Percentiles rank a stretch among this genome's conserved stretches.
phyloP scores from a whole-genome alignment of 768 basidiomycete genomes.

The Amylocystis lapponica region DNA sequence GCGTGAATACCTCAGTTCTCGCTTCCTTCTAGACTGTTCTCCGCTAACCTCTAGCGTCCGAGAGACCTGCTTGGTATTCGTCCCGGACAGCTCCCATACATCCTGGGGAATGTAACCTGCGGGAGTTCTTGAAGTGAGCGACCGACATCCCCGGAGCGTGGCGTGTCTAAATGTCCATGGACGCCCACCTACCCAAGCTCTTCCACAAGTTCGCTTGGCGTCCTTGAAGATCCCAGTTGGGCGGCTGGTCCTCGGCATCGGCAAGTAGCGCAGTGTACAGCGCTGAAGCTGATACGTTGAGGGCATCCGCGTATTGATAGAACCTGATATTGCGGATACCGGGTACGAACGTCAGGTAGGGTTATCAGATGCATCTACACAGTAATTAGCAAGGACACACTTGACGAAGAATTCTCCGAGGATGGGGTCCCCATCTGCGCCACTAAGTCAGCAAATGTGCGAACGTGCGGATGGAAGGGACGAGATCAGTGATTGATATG shows the following conservation, averaged over 20 bases:
- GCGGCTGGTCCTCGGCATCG: slow-evolving; percentile 51
- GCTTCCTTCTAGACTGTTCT: background rate
- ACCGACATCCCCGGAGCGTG: slow-evolving; percentile 19
- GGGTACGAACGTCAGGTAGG: background rate
- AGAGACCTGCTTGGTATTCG: slow-evolving; percentile 58
- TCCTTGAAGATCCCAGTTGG: slow-evolving; percentile 60
- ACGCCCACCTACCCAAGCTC: slow-evolving; percentile 33
- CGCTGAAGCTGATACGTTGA: slow-evolving; percentile 43
- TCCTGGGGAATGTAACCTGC: slow-evolving; percentile 29
- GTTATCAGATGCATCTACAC: no score
- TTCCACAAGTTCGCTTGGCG: slow-evolving; percentile 56
- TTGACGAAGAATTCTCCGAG: slow-evolving; percentile 62
- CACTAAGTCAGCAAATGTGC: background rate
- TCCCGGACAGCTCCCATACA: slow-evolving; percentile 36
- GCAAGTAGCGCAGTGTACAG: slow-evolving; percentile 54
- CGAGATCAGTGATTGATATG: no score
- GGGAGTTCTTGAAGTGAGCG: background rate
- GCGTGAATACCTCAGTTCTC: background rate
- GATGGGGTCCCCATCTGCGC: slow-evolving; percentile 55
- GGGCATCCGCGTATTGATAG: slow-evolving; percentile 38
- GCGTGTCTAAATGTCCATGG: background rate
- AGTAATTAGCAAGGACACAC: slow-evolving; percentile 24
- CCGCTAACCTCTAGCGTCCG: slow-evolving; percentile 53
- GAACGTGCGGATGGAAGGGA: no score
- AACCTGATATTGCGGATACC: slow-evolving; percentile 32